Conservation (phyloP, 495 filamentous ascomycete species). For the Lophiotrema nucula region DNA sequence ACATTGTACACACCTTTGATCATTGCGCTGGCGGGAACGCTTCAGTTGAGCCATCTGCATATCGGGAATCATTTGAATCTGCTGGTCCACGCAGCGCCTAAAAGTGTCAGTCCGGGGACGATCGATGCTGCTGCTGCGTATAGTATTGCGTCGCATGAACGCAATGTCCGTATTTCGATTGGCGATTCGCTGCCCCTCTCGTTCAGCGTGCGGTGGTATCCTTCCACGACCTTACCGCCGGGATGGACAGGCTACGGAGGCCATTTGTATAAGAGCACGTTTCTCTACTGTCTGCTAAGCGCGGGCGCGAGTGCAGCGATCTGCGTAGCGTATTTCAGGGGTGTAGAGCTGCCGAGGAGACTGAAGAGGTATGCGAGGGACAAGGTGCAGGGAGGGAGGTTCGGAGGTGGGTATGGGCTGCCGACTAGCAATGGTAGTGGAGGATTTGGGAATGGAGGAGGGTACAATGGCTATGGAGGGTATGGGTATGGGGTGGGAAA, state of each 20-base stretch:
- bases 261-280: constrained; percentile 63
- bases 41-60: constrained; percentile 88
- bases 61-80: constrained; percentile 86
- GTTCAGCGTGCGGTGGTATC: constrained; percentile 84
- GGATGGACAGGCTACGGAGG: constrained; percentile 59
- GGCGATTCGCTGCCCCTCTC: constrained; percentile 79
- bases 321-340: constrained; percentile 61
- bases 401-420: constrained; percentile 40
- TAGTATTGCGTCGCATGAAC: constrained; percentile 63
- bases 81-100: constrained; percentile 68
- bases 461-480: constrained; percentile 4
- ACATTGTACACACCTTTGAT: constrained; percentile 64
- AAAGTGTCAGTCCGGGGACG: constrained; percentile 56
- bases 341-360: constrained; percentile 56
- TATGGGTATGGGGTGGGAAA: constrained; percentile 39
- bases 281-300: constrained; percentile 62
- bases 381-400: constrained; percentile 27
- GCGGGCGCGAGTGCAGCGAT: constrained; percentile 56
- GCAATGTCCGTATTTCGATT: constrained; percentile 68
- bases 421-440: constrained; percentile 34
- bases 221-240: constrained; percentile 63
- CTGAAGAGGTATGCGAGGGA: constrained; percentile 46
- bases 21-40: constrained; percentile 81
- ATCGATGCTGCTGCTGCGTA: constrained; percentile 86
- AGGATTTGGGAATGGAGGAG: not conserved